These are phyloP conservation scores for Fraxinus americana DNA, from an alignment of 257 asterid species.

Conservation along the genomic window DNA sequence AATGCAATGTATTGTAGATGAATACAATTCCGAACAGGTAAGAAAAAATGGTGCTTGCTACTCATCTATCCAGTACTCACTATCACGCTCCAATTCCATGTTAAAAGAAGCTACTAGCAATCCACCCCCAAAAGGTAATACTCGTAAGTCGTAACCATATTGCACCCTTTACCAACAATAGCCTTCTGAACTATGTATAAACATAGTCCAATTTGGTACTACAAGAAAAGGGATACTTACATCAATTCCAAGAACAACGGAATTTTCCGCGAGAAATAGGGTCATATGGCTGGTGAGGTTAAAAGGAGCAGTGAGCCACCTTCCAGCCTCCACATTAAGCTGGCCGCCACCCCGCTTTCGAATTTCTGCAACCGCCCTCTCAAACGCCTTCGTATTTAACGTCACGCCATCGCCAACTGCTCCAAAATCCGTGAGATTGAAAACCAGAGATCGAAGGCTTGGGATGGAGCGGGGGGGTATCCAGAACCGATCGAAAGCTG, in stretches of 20 bases:
- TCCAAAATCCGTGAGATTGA: conserved; percentile 76
- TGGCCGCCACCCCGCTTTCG: conserved; percentile 80
- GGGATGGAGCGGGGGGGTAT: conserved; percentile 61
- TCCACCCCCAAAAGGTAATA: conserved; percentile 16
- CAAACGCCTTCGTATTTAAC: conserved; percentile 67
- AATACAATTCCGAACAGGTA: background rate
- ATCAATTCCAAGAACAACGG: conserved; percentile 80
- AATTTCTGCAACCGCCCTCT: conserved; percentile 71
- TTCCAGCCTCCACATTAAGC: conserved; percentile 77
- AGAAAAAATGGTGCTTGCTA: background rate
- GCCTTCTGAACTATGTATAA: background rate
- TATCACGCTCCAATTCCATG: background rate
- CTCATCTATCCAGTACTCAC: conserved; percentile 4
- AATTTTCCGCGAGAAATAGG: conserved; percentile 67
- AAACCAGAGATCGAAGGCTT: conserved; percentile 58
- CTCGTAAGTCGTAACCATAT: background rate
- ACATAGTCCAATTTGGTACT: background rate
- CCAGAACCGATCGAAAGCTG: conserved; percentile 57
- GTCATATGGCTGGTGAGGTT: conserved; percentile 91
- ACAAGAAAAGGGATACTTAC: conserved; percentile 40
- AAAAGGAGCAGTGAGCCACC: conserved; percentile 92
- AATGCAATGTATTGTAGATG: background rate
- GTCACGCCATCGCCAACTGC: conserved; percentile 88
- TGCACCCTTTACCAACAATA: background rate
- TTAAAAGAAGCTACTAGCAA: background rate